Base-by-base conservation (phyloP, 306 rosid genomes). In the Gynostemma pentaphyllum region DNA sequence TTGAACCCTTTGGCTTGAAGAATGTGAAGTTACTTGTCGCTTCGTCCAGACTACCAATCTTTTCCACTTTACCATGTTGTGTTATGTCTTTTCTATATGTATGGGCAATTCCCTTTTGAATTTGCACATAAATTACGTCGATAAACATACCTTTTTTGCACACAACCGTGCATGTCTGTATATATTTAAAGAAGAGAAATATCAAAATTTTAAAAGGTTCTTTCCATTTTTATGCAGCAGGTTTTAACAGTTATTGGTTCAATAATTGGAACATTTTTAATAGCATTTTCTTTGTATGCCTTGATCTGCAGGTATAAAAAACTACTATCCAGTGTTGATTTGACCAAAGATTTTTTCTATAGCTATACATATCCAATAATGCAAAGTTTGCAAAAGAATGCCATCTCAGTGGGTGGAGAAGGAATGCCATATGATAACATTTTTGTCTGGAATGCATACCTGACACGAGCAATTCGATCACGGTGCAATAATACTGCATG, bases 351-450 rank as follows among this genome's bases (percentile, higher is more conserved):
- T 66, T 92, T 92, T 79, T 92, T 83, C 96, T 92, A 67, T 70
- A 88, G 98, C 71, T 88, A 92, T 64, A 84, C 98, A 4, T 92
- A 92, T 78, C 98, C 98, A 54, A 84, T 92, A 70, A 88, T 92
- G 98, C 98, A 82, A 78, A 83, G 90, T 69, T 77, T 92, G 83
- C 98, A 92, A 79, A 88, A 73, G 73, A 92, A 86, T 45, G 81
- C 85, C 62, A 45, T 47, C n/a, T 72, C 84, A 48, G 45, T 39
- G 67, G 84, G 72, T 44, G 83, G 77, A 2, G 88, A 70, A 69
- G 82, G 83, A 70, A 81, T 88, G 90, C 86, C 89, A 0, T 92
- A 84, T 54, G 95, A 88, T 64, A 88, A 82, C 70, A 85, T 88
- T 46, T 92, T 92, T 79, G 98, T 92, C 37, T 92, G 98, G 98